Base-by-base conservation (phyloP, 1,284 basidiomycete genomes). In the Paramarasmius palmivorus region DNA sequence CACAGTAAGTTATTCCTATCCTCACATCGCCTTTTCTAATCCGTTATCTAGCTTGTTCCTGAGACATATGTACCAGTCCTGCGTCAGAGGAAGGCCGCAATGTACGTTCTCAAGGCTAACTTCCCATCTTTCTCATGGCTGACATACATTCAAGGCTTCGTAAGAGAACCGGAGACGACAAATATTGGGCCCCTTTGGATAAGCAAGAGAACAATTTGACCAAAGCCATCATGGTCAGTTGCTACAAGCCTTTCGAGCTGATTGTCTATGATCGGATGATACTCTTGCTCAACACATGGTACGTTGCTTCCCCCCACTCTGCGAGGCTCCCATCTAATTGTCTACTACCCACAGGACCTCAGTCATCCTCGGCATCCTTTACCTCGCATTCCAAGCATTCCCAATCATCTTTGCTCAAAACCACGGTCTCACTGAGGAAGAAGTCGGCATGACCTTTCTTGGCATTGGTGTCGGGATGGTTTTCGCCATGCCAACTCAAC, bases 21-120 rank as follows among this genome's bases (percentile, higher is more conserved):
- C 9, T 23, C 20, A 9, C 7, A 39, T 5, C n/a, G 22, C n/a
- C 17, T 29, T 46, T 7, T 19, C 10, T 50, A 47, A 15, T 5
- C 46, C 51, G 52, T 3, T 46, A 77, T 52, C 61, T 65, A 44
- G 73, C 68, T 4, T 72, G 82, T 92, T 0, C 88, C 90, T 0
- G 93, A 95, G 69, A 93, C 92, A 0, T 92, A 84, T 63, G 68
- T 68, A 1, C 88, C 90, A 0, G 75, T 85, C 4, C 68, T 94
- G 2, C 68, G 87, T 15, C 79, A 83, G 70, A 62, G 62, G 60
- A 78, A 90, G 73, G 77, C 90, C n/a, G 72, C 26, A 68, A 81
- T 60, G 68, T 76, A 35, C 65, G 68, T n/a, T 14, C 5, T 15
- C 38, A 12, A 25, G 17, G 10, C 73, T 14, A 17, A 17, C 23